Base-by-base conservation (phyloP, 225 moss, liverwort and hornwort genomes). In the Pseudoscleropodium purum region DNA sequence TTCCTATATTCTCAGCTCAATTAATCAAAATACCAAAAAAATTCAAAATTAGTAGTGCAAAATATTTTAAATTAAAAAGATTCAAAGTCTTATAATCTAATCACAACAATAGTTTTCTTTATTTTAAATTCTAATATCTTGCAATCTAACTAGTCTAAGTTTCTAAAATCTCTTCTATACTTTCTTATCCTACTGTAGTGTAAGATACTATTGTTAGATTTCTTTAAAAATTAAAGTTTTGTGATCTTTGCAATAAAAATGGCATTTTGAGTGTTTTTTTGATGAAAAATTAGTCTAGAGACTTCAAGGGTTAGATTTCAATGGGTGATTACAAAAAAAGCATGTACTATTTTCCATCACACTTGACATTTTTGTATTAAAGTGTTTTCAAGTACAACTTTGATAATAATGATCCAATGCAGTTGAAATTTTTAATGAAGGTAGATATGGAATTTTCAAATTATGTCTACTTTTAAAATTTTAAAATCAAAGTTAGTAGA, bases 101-200 rank as follows among this genome's bases (percentile, higher is more conserved):
- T 16, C 4, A 37, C 19, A 37, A 11, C 0, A 68, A 1, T 21
- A 6, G 37, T 36, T 68, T 37, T 2, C 0, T 68, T 21, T 2
- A 39, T 25, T 70, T 14, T 27, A 27, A 16, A 43, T 5, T 16
- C 27, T 43, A 73, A 9, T 27, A 43, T 73, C 43, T 73, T 73
- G 5, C 43, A 69, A 21, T 69, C 13, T n/a, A 20, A 0, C 0
- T 0, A 2, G 12, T 37, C 6, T 11, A 21, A 68, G 20, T 8
- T 20, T 69, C 12, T 23, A 5, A 23, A 69, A n/a, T 12, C 6
- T 13, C 6, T 23, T 69, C n/a, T 7, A 68, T 1, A 68, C 2
- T 11, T 21, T 37, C 0, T 21, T 18, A 20, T 9, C 6, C 21
- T 21, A 21, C 2, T 68, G 1, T 6, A 68, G 37, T 21, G 21